Conservation (phyloP, 768 basidiomycete genomes). For the Boletus huronensis region DNA sequence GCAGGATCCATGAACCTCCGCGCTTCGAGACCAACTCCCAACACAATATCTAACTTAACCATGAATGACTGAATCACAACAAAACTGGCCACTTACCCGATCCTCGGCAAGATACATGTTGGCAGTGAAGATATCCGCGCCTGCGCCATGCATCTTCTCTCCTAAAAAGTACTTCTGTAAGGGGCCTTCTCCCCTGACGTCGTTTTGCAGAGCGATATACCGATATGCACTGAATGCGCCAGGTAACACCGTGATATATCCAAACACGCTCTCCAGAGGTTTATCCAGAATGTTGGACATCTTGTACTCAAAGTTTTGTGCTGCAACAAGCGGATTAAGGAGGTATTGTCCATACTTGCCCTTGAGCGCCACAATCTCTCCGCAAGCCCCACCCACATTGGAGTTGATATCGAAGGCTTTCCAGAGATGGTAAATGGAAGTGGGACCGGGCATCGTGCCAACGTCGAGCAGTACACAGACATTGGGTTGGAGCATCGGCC, state of each 20-base stretch:
- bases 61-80: constrained; percentile 1
- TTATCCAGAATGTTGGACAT: constrained; percentile 93
- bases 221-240: constrained; percentile 91
- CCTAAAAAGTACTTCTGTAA: constrained; percentile 96
- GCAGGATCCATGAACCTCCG: constrained; percentile 84
- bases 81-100: constrained; percentile 42
- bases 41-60: constrained; percentile 70
- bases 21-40: constrained; percentile 98
- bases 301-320: constrained; percentile 95
- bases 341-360: constrained; percentile 78
- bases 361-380: constrained; percentile 93
- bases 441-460: constrained; percentile 80
- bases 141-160: constrained; percentile 89
- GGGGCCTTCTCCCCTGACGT: constrained; percentile 77
- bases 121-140: constrained; percentile 88
- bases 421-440: constrained; percentile 89
- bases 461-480: constrained; percentile 93
- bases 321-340: constrained; percentile 82
- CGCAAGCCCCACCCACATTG: constrained; percentile 89
- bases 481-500: constrained; percentile 78
- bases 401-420: constrained; percentile 93
- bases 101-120: constrained; percentile 97
- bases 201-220: constrained; percentile 90
- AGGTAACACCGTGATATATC: constrained; percentile 92
- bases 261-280: constrained; percentile 85